Percentiles rank a stretch among this genome's conserved stretches.
phyloP scores from a whole-genome alignment of 768 basidiomycete species.

The Xanthoconium stramineum region DNA sequence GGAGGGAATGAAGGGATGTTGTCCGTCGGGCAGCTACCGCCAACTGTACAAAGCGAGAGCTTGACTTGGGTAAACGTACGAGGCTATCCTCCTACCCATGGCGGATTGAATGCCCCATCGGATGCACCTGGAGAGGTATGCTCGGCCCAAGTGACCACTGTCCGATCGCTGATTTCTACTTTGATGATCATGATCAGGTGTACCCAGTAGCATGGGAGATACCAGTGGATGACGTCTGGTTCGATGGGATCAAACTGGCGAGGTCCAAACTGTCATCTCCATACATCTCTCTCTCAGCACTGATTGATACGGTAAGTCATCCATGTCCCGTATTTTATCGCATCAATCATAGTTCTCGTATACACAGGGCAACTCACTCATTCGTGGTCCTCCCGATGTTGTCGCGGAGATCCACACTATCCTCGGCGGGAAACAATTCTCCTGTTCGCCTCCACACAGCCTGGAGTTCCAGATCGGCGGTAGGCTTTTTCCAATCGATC shows the following conservation, averaged over 20 bases:
- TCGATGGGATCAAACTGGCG: constrained; percentile 62
- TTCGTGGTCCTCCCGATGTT: constrained; percentile 72
- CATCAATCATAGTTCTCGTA: background rate
- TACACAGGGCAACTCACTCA: constrained; percentile 66
- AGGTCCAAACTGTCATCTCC: constrained; percentile 49
- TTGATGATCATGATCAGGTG: constrained; percentile 30
- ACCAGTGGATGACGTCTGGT: constrained; percentile 64
- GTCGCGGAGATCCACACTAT: constrained; percentile 43
- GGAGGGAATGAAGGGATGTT: constrained; percentile 66
- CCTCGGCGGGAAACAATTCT: constrained; percentile 47
- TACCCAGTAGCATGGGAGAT: constrained; percentile 75
- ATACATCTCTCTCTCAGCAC: constrained; percentile 53
- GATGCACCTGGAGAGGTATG: constrained; percentile 61
- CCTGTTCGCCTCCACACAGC: constrained; percentile 59
- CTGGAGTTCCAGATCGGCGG: constrained; percentile 70
- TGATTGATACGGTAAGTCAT: constrained; percentile 62
- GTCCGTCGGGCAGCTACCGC: constrained; percentile 64
- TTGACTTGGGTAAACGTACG: constrained; percentile 69
- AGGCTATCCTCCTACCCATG: constrained; percentile 46
- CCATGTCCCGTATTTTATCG: background rate
- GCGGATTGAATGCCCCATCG: constrained; percentile 52
- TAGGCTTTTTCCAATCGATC: constrained; percentile 66
- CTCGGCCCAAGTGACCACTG: background rate
- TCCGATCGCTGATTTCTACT: background rate
- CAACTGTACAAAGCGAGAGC: constrained; percentile 41